phyloP scores from a whole-genome alignment of 495 filamentous ascomycete species.

The Penicillium simplicissimum region DNA sequence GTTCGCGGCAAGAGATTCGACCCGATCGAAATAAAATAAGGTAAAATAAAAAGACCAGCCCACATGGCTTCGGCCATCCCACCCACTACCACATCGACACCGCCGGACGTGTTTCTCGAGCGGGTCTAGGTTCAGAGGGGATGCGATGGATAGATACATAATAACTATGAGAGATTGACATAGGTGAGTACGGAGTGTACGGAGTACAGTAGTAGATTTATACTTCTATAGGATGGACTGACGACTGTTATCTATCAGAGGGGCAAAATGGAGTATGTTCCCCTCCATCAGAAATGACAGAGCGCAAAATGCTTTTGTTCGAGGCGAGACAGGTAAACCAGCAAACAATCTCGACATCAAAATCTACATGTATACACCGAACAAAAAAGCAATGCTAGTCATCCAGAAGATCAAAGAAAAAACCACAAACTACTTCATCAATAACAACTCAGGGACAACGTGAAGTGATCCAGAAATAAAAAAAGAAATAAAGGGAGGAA shows the following conservation, averaged over 20 bases:
- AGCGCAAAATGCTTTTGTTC: not conserved
- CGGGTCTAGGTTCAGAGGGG: not conserved
- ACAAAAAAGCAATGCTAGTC: not conserved
- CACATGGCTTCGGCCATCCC: conserved; percentile 36
- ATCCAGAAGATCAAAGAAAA: not conserved
- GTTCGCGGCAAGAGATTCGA: not conserved
- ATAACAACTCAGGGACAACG: not conserved
- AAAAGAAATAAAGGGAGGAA: not conserved
- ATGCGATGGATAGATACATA: conserved; percentile 4
- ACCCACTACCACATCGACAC: conserved; percentile 46
- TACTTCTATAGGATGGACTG: too few species aligned
- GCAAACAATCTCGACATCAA: not conserved
- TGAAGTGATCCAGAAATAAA: not conserved
- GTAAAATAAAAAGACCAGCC: not conserved
- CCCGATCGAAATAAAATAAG: conserved; percentile 16
- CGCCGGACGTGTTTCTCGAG: conserved; percentile 16
- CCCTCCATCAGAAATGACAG: not conserved
- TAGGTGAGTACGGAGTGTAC: not conserved
- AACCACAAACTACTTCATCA: not conserved
- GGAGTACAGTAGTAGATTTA: not conserved
- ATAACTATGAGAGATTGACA: not conserved
- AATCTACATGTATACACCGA: not conserved
- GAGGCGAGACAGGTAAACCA: not conserved
- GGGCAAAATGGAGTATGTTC: not conserved
- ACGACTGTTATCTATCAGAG: not conserved